Evolutionary conservation across 345 rosid genomes (phyloP), one percentile per base, ranked within the genome.

Genomic region (Aquilaria sinensis): DNA sequence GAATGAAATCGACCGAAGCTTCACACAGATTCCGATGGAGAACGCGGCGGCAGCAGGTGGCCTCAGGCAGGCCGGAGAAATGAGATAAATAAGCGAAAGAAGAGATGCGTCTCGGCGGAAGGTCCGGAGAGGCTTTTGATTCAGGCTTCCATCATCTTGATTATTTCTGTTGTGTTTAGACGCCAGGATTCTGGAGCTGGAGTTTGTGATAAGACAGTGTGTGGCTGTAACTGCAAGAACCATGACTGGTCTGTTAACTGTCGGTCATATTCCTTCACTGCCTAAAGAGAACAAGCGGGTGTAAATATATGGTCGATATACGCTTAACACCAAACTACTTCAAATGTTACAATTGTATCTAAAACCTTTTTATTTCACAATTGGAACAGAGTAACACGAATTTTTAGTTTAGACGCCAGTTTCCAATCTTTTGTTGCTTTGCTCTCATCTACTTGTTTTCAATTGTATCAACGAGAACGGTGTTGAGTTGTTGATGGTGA

Each of bases 1-100:
- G 43, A 37, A 37, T 37, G 1, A 16, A 31, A 14, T 0, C 37
- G 62, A 32, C 43, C 5, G 62, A 49, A 10, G 43, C 46, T 14
- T 62, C 75, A 41, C 78, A 90, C 97, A 86, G 70, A 90, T 86
- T 74, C 98, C 97, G 34, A 88, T 49, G 62, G 87, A 78, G 78
- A 90, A 90, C 30, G 97, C 94, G n/a, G 67, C 32, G 41, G 95
- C 92, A 0, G 85, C 77, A 47, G 70, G 55, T 3, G 85, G 66
- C 0, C 49, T 68, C 41, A 84, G 16, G 47, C 80, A 61, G 13
- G 8, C 8, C 43, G 76, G 58, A 47, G 83, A 78, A 49, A 77
- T 67, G 52, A 82, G 67, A 50, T 81, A 60, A 53, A 87, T 67
- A 63, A 85, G 64, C 16, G 87, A 76, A 68, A 85, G 75, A 2